Conservation (phyloP, 164 flowering plant genomes). For the Stephania cephalantha region DNA sequence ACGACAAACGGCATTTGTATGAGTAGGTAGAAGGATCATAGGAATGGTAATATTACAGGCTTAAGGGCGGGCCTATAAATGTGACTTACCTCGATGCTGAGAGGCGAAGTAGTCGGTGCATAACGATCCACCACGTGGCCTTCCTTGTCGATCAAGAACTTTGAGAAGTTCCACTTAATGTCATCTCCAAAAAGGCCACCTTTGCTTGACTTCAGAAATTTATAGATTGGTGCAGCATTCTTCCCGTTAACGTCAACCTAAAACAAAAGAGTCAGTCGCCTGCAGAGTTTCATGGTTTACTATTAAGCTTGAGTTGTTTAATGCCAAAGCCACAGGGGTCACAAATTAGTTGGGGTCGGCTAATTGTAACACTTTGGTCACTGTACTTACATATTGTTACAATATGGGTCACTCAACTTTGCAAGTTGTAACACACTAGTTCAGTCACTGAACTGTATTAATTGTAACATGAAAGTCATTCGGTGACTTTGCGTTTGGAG, state of each 20-base stretch:
- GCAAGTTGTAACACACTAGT: too few species aligned
- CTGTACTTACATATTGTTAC: too few species aligned
- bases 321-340: too few species aligned
- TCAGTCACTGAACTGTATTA: too few species aligned
- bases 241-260: constrained; percentile 74
- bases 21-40: neutral
- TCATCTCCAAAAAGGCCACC: constrained; percentile 56
- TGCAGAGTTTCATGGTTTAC: neutral
- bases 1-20: neutral
- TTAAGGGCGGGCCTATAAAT: neutral
- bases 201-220: constrained; percentile 60
- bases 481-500: too few species aligned
- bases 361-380: too few species aligned
- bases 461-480: too few species aligned
- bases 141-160: constrained; percentile 63
- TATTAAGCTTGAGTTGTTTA: too few species aligned
- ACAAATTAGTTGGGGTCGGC: too few species aligned
- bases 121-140: constrained; percentile 68
- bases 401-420: too few species aligned
- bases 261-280: neutral
- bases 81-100: constrained; percentile 62
- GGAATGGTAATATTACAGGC: neutral
- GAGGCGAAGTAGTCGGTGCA: constrained; percentile 81
- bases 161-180: constrained; percentile 80
- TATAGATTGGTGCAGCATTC: constrained; percentile 57